Conservation (phyloP, 495 filamentous ascomycete genomes). For the Darksidea phi region DNA sequence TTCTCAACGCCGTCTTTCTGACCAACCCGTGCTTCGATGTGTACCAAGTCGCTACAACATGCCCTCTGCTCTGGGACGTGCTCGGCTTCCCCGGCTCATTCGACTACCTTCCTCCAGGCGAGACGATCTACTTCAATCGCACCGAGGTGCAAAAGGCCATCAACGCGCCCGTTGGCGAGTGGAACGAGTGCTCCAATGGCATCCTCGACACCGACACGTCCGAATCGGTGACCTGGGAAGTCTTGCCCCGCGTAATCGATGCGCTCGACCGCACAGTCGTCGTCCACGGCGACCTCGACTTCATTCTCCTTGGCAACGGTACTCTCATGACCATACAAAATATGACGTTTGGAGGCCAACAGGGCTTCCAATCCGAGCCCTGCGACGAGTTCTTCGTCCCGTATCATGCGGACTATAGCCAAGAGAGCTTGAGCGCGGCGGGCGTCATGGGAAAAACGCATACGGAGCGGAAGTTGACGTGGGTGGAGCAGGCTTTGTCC, state of each 20-base stretch:
- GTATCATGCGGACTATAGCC: conserved; percentile 38
- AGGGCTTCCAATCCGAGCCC: conserved; percentile 59
- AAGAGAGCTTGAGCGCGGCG: conserved; percentile 32
- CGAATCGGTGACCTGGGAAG: conserved; percentile 37
- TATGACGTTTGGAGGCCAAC: conserved; percentile 75
- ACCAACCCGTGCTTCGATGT: conserved; percentile 64
- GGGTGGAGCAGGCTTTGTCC: conserved; percentile 35
- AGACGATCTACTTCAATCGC: conserved; percentile 72
- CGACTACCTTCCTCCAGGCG: conserved; percentile 44
- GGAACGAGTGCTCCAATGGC: conserved; percentile 34
- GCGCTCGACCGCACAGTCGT: conserved; percentile 67
- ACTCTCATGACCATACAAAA: conserved; percentile 74
- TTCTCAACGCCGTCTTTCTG: conserved; percentile 48
- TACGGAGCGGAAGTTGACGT: conserved; percentile 44
- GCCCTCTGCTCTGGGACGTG: conserved; percentile 51
- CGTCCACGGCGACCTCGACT: conserved; percentile 63
- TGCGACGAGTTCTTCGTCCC: conserved; percentile 45
- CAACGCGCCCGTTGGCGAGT: conserved; percentile 31
- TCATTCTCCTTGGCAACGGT: conserved; percentile 64
- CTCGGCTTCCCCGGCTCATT: conserved; percentile 50
- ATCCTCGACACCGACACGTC: conserved; percentile 36
- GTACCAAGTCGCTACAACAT: conserved; percentile 54
- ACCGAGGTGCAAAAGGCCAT: conserved; percentile 68
- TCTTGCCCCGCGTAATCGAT: conserved; percentile 71
- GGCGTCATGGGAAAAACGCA: conserved; percentile 43